These are phyloP conservation scores for Primulina tabacum DNA, from an alignment of 257 asterid genomes.

Conservation along the genomic window DNA sequence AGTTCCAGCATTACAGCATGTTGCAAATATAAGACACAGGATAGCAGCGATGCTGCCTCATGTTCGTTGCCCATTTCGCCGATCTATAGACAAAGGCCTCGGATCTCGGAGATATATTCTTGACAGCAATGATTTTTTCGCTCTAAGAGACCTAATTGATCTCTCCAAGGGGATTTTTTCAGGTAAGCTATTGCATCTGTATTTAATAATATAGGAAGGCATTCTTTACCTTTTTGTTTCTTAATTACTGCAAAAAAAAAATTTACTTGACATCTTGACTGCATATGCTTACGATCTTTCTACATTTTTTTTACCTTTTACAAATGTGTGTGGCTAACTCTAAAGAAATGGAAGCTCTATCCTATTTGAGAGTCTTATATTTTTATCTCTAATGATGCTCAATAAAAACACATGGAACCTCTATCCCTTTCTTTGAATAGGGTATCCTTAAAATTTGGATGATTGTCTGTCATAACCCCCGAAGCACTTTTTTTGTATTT, in stretches of 20 bases:
- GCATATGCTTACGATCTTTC: neutral
- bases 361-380: no score
- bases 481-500: neutral
- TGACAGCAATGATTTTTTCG: conserved; percentile 85
- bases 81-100: conserved; percentile 73
- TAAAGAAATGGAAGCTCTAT: no score
- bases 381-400: neutral
- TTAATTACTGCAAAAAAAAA: neutral
- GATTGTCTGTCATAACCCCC: neutral
- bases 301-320: no score
- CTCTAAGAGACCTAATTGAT: conserved; percentile 82
- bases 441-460: neutral
- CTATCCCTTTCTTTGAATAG: no score
- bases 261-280: neutral
- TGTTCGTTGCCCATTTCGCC: conserved; percentile 75
- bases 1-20: conserved; percentile 88
- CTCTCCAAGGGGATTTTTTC: conserved; percentile 93
- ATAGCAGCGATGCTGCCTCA: conserved; percentile 72
- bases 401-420: no score
- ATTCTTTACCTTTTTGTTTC: neutral
- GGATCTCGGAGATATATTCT: conserved; percentile 92
- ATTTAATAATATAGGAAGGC: neutral
- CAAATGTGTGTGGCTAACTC: no score
- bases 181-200: conserved; percentile 43
- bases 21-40: conserved; percentile 72